phyloP scores from a whole-genome alignment of 441 rosid species.

The Gossypium laxum region DNA sequence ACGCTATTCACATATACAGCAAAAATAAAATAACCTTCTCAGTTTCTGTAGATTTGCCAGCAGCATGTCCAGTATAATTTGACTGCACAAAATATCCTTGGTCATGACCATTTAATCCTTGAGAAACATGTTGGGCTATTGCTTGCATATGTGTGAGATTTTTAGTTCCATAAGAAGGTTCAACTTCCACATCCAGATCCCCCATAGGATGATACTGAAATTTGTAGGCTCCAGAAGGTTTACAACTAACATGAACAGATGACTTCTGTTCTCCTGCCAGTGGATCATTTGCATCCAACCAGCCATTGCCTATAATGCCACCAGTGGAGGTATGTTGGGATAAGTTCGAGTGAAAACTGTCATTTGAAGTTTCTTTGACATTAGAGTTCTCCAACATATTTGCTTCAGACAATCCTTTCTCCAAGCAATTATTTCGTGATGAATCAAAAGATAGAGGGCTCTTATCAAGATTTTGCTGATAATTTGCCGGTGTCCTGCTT shows the following conservation, averaged over 20 bases:
- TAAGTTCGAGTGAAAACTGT: constrained; percentile 27
- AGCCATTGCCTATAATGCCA: constrained; percentile 29
- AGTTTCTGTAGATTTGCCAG: constrained; percentile 29
- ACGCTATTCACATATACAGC: not conserved
- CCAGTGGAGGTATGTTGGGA: constrained; percentile 24
- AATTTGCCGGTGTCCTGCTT: constrained; percentile 20
- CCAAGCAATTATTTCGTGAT: constrained; percentile 28
- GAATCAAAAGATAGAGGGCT: constrained; percentile 37
- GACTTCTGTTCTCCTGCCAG: constrained; percentile 40
- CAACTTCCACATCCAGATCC: constrained; percentile 44
- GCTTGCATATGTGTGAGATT: constrained; percentile 28
- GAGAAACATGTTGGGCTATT: constrained; percentile 29
- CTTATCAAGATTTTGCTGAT: constrained; percentile 26
- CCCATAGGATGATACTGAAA: constrained; percentile 92
- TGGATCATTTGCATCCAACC: constrained; percentile 40
- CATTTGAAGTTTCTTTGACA: constrained; percentile 31
- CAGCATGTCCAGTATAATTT: constrained; percentile 30
- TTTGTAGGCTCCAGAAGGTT: constrained; percentile 44
- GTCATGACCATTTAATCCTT: constrained; percentile 28
- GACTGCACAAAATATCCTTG: constrained; percentile 34
- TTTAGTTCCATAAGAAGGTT: constrained; percentile 33
- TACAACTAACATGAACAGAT: constrained; percentile 31
- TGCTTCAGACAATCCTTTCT: constrained; percentile 25
- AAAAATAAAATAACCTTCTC: constrained; percentile 36
- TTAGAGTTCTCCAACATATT: constrained; percentile 22